phyloP scores from a whole-genome alignment of 2,329 filamentous ascomycete genomes.

The Paraphoma chrysanthemicola region DNA sequence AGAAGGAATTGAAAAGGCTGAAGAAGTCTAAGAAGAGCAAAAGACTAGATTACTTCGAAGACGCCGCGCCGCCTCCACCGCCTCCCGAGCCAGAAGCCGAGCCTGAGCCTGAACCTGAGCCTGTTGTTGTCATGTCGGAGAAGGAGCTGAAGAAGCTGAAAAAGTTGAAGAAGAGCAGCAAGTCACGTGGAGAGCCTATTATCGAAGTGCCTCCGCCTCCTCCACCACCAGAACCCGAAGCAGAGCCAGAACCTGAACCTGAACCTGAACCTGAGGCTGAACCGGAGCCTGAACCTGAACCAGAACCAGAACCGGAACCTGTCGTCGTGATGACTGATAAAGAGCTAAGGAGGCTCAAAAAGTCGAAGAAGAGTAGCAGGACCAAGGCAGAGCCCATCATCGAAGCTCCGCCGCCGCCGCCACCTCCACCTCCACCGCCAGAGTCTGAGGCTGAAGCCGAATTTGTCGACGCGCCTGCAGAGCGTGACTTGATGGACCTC shows the following conservation, averaged over 20 bases:
- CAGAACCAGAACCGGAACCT: conserved; percentile 41
- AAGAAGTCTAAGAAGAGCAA: conserved; percentile 41
- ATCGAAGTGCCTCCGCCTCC: conserved; percentile 3
- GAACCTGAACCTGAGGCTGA: conserved; percentile 9
- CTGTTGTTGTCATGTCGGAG: conserved; percentile 24
- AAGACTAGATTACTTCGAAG: conserved; percentile 3
- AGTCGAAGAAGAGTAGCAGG: conserved; percentile 39
- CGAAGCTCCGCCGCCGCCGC: conserved; percentile 28
- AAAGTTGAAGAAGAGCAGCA: conserved; percentile 26
- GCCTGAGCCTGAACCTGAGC: conserved; percentile 12
- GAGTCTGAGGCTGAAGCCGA: conserved; percentile 29
- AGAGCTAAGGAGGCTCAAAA: conserved; percentile 31
- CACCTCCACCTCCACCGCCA: conserved; percentile 34
- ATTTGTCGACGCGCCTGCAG: conserved; percentile 24
- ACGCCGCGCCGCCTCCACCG: conserved; percentile 19
- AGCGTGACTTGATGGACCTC: conserved; percentile 22
- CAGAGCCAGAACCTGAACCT: conserved; percentile 22
- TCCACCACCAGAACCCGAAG: conserved; percentile 25
- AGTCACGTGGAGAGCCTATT: conserved; percentile 5
- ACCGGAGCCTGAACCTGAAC: conserved; percentile 20
- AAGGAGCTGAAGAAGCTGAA: conserved; percentile 37
- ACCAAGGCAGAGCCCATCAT: conserved; percentile 65
- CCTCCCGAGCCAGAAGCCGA: conserved; percentile 39
- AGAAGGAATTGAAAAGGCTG: conserved; percentile 28
- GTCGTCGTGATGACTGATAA: conserved; percentile 39